phyloP scores from a whole-genome alignment of 2,329 filamentous ascomycete genomes.

The Xylaria sp. region DNA sequence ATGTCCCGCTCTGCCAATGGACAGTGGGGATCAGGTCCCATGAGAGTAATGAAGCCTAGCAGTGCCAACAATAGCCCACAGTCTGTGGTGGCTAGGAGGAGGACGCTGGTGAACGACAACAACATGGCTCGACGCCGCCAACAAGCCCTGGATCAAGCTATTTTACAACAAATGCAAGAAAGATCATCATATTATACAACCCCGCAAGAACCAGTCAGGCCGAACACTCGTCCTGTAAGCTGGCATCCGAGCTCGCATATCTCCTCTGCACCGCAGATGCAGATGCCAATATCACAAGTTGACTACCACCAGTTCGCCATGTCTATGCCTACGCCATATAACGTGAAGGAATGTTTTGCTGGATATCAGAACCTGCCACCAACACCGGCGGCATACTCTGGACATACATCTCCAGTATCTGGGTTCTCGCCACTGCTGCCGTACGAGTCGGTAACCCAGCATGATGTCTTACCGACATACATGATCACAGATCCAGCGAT shows the following conservation, averaged over 20 bases:
- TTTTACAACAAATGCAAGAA: constrained; percentile 46
- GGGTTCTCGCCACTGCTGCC: constrained; percentile 60
- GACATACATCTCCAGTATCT: constrained; percentile 61
- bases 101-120: constrained; percentile 60
- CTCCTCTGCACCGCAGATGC: constrained; percentile 44
- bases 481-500: constrained; percentile 49
- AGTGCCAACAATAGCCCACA: constrained; percentile 74
- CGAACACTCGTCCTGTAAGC: constrained; percentile 67
- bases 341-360: constrained; percentile 50
- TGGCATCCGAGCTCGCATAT: constrained; percentile 73
- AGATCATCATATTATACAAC: constrained; percentile 34
- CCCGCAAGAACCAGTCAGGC: constrained; percentile 44
- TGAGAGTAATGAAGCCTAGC: constrained; percentile 68
- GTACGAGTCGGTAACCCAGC: constrained; percentile 44
- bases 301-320: constrained; percentile 47
- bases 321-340: constrained; percentile 46
- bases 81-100: constrained; percentile 57
- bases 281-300: constrained; percentile 46
- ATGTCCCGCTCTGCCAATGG: constrained; percentile 57
- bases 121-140: constrained; percentile 53
- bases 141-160: constrained; percentile 53
- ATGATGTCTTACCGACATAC: constrained; percentile 46
- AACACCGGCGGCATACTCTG: constrained; percentile 61
- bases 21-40: constrained; percentile 55
- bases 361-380: constrained; percentile 54